A percentile compares a stretch with the other conserved stretches of the same genome.
Evolutionary conservation across 2,329 filamentous ascomycete species (phyloP).

Genomic region (Aspergillus jensenii): DNA sequence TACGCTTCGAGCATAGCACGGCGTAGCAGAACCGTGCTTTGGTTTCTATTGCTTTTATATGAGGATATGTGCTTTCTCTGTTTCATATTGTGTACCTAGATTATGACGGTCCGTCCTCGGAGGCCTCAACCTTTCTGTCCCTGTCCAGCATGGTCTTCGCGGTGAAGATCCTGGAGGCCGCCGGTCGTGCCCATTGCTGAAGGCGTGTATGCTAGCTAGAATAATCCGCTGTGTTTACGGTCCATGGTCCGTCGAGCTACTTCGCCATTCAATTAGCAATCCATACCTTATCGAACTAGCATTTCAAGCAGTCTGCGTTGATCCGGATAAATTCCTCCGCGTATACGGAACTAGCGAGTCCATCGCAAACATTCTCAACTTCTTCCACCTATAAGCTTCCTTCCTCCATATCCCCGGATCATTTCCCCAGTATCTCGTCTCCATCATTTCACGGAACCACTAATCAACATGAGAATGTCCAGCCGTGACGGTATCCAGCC

Average conservation of each 20-base stretch:
- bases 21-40: conserved; percentile 16
- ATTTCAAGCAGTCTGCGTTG: not conserved
- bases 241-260: not conserved
- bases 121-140: not conserved
- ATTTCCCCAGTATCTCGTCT: not conserved
- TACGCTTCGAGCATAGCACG: conserved; percentile 21
- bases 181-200: conserved; percentile 6
- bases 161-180: not conserved
- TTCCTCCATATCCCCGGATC: not conserved
- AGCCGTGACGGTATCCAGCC: not conserved
- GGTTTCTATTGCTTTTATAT: conserved; percentile 8
- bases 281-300: not conserved
- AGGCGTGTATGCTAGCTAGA: conserved; percentile 7
- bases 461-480: not conserved
- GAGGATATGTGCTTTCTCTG: conserved; percentile 10
- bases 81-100: conserved; percentile 15
- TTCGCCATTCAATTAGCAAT: not conserved
- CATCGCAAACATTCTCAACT: conserved; percentile 8
- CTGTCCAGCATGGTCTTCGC: conserved; percentile 1
- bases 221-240: conserved; percentile 1
- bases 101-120: not conserved
- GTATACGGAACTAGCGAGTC: not conserved
- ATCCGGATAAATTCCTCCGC: conserved; percentile 15
- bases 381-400: conserved; percentile 19
- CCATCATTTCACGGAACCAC: not conserved